Evolutionary conservation across 2,329 filamentous ascomycete species (phyloP), one percentile per base, ranked within the genome.

Genomic region (Ceratocystis huliohia): DNA sequence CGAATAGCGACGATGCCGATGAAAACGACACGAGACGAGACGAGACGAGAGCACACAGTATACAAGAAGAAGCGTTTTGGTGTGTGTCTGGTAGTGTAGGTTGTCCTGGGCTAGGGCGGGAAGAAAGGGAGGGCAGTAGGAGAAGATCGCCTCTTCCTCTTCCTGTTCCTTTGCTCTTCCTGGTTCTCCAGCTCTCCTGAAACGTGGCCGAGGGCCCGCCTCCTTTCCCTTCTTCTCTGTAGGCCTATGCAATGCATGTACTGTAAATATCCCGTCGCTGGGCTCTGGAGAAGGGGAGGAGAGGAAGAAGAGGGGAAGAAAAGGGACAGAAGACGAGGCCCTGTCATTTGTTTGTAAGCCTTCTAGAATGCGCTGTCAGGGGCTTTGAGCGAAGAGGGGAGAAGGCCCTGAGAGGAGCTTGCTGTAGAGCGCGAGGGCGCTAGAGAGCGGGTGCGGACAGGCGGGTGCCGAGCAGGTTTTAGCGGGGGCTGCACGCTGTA

Each of bases 121-220:
- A 41, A 41, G 37, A 15, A 41, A 15, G 37, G 37, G 37, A 41
- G 37, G 37, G 37, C 37, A 41, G 37, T 41, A 41, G 37, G 37
- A 41, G 37, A 4, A 41, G 37, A 41, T 41, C 37, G 37, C 13
- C 37, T 41, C 37, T 41, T 63, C 45, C 33, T 46, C 10, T 63
- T 44, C 13, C 44, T 28, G 20, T 25, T 22, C 20, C 25, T 45
- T 45, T 59, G 28, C 48, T 50, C 37, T 41, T 41, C 33, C 33
- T 30, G 50, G 45, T 61, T 63, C 61, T 67, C 61, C 65, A 62
- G 65, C 53, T 67, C 65, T 67, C 65, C 65, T 67, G 65, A 67
- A 67, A 67, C 65, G 65, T 67, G 65, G 65, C 65, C 65, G 65
- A 64, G 61, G 65, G 56, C 48, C 61, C 50, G 61, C 65, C 65